Evolutionary conservation across 768 basidiomycete genomes (phyloP).

Genomic region (Mycena rosella): DNA sequence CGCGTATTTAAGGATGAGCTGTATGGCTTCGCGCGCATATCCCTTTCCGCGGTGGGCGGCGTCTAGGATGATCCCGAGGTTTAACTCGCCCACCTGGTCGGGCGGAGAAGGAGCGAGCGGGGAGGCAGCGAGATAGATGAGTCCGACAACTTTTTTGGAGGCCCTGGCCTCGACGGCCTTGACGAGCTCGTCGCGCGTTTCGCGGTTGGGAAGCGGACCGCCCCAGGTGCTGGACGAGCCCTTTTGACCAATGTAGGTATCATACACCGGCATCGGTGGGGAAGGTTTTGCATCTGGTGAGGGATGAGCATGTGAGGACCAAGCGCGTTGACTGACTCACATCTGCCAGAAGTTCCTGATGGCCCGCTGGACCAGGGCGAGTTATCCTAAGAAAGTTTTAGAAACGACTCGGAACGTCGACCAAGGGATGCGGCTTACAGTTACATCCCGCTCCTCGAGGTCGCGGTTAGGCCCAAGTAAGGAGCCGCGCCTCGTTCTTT

Average conservation of each 20-base stretch:
- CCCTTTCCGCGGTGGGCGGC: conserved; percentile 54
- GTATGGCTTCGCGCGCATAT: conserved; percentile 61
- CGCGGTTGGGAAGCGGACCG: not conserved
- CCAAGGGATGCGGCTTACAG: too few species aligned
- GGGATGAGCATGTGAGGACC: too few species aligned
- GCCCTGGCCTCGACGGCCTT: not conserved
- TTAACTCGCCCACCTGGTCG: conserved; percentile 56
- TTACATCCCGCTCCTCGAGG: not conserved
- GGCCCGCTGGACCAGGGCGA: too few species aligned
- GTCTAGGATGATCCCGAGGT: conserved; percentile 66
- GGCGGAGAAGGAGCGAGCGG: conserved; percentile 44
- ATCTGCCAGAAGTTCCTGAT: too few species aligned
- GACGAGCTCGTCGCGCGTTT: not conserved
- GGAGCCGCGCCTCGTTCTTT: not conserved
- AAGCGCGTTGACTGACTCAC: too few species aligned
- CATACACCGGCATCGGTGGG: too few species aligned
- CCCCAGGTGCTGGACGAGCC: not conserved
- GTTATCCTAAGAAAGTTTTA: too few species aligned
- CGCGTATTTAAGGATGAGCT: conserved; percentile 58
- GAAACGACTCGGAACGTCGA: not conserved
- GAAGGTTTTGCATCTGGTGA: too few species aligned
- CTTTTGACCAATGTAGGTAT: not conserved
- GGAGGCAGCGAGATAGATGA: conserved; percentile 57
- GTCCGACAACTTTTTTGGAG: conserved; percentile 47
- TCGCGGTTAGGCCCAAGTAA: not conserved